A percentile compares a stretch with the other conserved stretches of the same genome.
Evolutionary conservation across 2,329 filamentous ascomycete genomes (phyloP).

Genomic region (Penicillium sp.): DNA sequence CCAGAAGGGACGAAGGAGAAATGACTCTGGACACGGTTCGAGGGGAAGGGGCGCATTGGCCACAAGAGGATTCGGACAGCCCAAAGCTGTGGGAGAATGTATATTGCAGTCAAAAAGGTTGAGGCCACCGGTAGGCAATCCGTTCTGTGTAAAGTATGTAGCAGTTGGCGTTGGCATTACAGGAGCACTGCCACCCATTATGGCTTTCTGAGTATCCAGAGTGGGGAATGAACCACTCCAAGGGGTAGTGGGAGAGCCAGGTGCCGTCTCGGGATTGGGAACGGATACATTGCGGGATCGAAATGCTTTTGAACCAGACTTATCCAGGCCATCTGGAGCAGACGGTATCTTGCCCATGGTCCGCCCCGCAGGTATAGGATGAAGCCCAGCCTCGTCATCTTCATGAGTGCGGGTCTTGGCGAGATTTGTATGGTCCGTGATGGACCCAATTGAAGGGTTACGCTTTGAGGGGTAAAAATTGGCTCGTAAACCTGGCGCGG

Average conservation of each 20-base stretch:
- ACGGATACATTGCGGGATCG: constrained; percentile 73
- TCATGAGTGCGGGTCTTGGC: constrained; percentile 48
- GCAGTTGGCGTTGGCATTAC: constrained; percentile 68
- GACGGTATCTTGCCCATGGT: constrained; percentile 41
- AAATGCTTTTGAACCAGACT: constrained; percentile 71
- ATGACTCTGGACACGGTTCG: constrained; percentile 87
- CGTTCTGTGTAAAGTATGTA: constrained; percentile 58
- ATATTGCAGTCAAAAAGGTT: constrained; percentile 84
- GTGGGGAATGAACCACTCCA: constrained; percentile 66
- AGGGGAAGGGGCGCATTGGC: constrained; percentile 72
- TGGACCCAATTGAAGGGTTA: constrained; percentile 36
- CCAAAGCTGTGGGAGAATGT: constrained; percentile 64
- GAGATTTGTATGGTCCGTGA: constrained; percentile 42
- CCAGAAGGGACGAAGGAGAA: constrained; percentile 94
- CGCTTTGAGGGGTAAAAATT: constrained; percentile 29
- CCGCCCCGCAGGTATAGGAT: constrained; percentile 35
- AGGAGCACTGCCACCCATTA: constrained; percentile 57
- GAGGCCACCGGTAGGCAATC: constrained; percentile 65
- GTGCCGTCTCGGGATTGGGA: constrained; percentile 59
- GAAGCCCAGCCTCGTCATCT: constrained; percentile 35
- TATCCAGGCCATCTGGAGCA: constrained; percentile 52
- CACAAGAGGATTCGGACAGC: constrained; percentile 64
- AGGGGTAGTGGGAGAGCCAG: constrained; percentile 72
- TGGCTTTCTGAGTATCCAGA: constrained; percentile 44
- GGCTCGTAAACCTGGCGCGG: constrained; percentile 15